Base-by-base conservation (phyloP, 805 yeast genomes). In the Phaffomyces antillensis region DNA sequence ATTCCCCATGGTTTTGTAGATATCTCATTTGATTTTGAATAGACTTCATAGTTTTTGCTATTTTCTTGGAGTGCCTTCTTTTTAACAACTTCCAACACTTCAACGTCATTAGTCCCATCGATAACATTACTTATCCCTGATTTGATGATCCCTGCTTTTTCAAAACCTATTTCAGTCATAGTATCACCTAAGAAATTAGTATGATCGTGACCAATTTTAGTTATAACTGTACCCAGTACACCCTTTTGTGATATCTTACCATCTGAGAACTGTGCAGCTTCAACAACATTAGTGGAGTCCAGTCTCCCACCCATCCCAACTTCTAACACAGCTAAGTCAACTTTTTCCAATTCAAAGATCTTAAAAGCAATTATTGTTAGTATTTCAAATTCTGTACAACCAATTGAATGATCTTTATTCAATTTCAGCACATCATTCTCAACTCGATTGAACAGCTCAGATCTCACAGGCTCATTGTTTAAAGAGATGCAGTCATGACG, bases 241-340 rank as follows among this genome's bases (percentile, higher is more conserved):
- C 78, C 72, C 11, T 50, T 50, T 7, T 49, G 48, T 18, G 45
- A 33, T 23, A 46, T 44, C 2, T 34, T 23, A 9, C 36, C 33
- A 5, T 38, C 26, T 26, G n/a, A 20, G 15, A 46, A 25, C 6
- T 48, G 50, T 6, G 47, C 47, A 2, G 64, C 64, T 9, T 64
- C 64, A 2, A 83, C 60, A 0, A 86, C 86, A 65, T 91, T 91
- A 0, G 99, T 91, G 1, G 97, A 87, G 63, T 91, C 99, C 12
- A 79, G 60, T 36, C 85, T 63, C 0, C 99, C 99, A 3, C 99
- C 99, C 7, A 93, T 67, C 0, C 99, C 99, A 5, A 89, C 97
- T 62, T 91, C 99, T n/a, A 91, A 64, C 1, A 91, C 78, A 0
- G 96, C 96, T 44, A 84, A 65, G 23, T 83, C 80, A 7, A 89